These are phyloP conservation scores for Aspergillus sparsus DNA, from an alignment of 495 filamentous ascomycete genomes.

Conservation along the genomic window DNA sequence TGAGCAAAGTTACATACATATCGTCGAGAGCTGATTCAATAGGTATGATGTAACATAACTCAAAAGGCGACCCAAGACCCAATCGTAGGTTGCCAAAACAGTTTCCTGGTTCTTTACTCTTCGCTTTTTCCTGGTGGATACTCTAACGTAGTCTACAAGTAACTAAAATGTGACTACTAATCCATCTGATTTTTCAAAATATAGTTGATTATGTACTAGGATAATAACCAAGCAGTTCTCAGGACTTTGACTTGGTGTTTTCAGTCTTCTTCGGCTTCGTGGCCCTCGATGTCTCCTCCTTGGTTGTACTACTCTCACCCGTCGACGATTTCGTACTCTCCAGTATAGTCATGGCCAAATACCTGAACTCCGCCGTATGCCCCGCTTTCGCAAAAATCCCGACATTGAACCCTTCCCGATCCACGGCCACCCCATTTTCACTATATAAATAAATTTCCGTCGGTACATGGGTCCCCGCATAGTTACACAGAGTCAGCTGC, in stretches of 20 bases:
- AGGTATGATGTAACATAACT: background rate
- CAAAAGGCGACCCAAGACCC: background rate
- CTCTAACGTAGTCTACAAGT: background rate
- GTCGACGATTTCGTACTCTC: background rate
- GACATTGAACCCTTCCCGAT: background rate
- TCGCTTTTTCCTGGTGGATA: background rate
- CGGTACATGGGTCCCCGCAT: background rate
- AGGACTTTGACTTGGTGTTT: background rate
- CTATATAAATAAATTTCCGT: background rate
- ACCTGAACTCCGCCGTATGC: conserved; percentile 3
- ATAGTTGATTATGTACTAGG: background rate
- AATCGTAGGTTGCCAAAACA: background rate
- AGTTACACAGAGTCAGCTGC: conserved; percentile 2
- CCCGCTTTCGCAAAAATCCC: background rate
- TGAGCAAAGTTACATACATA: background rate
- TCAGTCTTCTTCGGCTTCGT: background rate
- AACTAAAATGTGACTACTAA: too few relatives aligned
- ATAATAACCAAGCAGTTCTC: background rate
- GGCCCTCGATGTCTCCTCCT: background rate
- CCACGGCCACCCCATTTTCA: background rate
- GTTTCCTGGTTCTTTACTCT: background rate
- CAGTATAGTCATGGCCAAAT: background rate
- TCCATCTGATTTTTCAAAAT: too few relatives aligned
- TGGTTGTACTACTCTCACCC: background rate
- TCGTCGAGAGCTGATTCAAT: conserved; percentile 1